These are phyloP conservation scores for Suhomyces pyralidae DNA, from an alignment of 805 yeast genomes.

Conservation along the genomic window DNA sequence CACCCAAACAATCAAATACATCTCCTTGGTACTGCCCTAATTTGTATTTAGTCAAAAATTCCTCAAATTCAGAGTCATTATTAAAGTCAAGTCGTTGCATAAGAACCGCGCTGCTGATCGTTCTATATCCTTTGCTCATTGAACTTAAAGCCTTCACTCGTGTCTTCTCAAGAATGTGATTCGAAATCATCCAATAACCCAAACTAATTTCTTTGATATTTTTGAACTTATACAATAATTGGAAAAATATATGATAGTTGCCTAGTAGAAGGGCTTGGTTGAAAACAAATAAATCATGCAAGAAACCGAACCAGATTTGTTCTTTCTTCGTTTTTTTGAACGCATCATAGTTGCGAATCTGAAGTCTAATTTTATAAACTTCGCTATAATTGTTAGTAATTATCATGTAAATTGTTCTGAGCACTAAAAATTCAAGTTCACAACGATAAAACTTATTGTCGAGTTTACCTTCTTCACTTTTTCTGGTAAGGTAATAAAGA, in stretches of 20 bases:
- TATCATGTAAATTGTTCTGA: slow-evolving; percentile 69
- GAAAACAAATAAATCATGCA: slow-evolving; percentile 15
- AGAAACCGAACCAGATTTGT: slow-evolving; percentile 14
- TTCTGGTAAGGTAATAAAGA: slow-evolving; percentile 47
- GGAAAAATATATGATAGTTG: slow-evolving; percentile 56
- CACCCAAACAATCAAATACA: slow-evolving; percentile 30
- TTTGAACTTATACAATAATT: slow-evolving; percentile 16
- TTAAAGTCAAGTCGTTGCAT: slow-evolving; percentile 40
- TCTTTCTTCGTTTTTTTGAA: slow-evolving; percentile 8
- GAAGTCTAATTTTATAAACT: slow-evolving; percentile 40
- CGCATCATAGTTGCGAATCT: slow-evolving; percentile 4
- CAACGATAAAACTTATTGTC: slow-evolving; percentile 11
- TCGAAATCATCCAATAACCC: slow-evolving; percentile 20
- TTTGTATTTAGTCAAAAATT: slow-evolving; percentile 42
- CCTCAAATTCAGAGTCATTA: slow-evolving; percentile 26
- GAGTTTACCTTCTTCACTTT: slow-evolving; percentile 27
- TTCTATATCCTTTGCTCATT: slow-evolving; percentile 57
- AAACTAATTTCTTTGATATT: slow-evolving; percentile 12
- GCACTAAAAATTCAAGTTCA: slow-evolving; percentile 65
- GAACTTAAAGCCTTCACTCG: slow-evolving; percentile 54
- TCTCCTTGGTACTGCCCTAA: slow-evolving; percentile 28
- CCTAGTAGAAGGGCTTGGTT: slow-evolving; percentile 24
- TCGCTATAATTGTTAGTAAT: slow-evolving; percentile 67
- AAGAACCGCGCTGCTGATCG: slow-evolving; percentile 37
- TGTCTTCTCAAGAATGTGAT: slow-evolving; percentile 55